Base-by-base conservation (phyloP, 805 yeast genomes). In the Candida incommunis region DNA sequence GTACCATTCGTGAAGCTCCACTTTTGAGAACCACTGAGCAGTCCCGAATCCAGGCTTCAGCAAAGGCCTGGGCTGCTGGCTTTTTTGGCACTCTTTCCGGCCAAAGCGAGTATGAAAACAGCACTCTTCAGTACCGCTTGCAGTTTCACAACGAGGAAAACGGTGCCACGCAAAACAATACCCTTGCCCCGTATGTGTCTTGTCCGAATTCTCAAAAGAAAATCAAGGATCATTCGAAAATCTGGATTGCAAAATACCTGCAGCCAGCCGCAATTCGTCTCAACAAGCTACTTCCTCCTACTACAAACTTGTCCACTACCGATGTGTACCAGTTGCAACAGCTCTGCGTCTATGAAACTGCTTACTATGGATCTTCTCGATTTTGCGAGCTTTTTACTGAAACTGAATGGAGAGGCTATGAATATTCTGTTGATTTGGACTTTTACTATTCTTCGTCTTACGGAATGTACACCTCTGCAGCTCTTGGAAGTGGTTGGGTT, bases 271-370 rank as follows among this genome's bases (percentile, higher is more conserved):
- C 79, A 4, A 58, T 58, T n/a, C 70, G 94, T 53, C 63, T 82
- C 43, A 72, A 72, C 53, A 57, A 59, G 41, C 66, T 70, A 43
- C 75, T 82, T 45, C 75, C 76, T 2, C 80, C 77, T 2, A 64
- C 67, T 50, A 55, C 50, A 20, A 64, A 75, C 51, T 51, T 82
- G 45, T 70, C 78, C 2, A 55, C 66, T 2, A 54, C 59, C 29
- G 90, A 84, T 54, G 72, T 78, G 22, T 61, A 58, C 40, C 61
- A 60, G 22, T 54, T 83, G 50, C 77, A 80, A 54, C 65, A 69
- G 11, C 70, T 77, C 63, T 83, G 94, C 63, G 87, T 84, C 2
- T 84, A 70, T 57, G 94, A 84, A 61, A 62, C 82, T 41, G 82
- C 82, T 46, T 82, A 76, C 7, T 69, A 68, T 46, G 94, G 92